These are phyloP conservation scores for Sphagnum magellanicum DNA, from an alignment of 228 moss, liverwort and hornwort genomes.

Conservation along the genomic window DNA sequence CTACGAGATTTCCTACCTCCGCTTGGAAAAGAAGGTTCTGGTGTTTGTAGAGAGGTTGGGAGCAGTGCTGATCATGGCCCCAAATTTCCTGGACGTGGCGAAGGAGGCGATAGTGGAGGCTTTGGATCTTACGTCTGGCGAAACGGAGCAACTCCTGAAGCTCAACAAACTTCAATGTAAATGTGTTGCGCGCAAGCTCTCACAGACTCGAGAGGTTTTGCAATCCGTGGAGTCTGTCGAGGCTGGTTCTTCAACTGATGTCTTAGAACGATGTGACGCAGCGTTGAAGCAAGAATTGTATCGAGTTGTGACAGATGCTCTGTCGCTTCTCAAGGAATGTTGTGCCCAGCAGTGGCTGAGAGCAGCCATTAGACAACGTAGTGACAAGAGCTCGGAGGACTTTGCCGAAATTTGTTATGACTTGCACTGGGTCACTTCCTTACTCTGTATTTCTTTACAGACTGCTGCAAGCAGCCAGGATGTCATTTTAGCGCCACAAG, in stretches of 20 bases:
- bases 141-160: neutral
- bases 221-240: too few relatives aligned
- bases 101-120: neutral
- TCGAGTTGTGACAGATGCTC: conserved; percentile 5
- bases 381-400: conserved; percentile 6
- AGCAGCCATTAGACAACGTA: conserved; percentile 8
- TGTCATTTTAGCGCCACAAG: neutral
- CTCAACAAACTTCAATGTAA: conserved; percentile 10
- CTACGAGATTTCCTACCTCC: too few relatives aligned
- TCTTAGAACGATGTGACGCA: neutral
- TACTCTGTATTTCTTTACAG: conserved; percentile 9
- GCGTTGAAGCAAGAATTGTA: conserved; percentile 3
- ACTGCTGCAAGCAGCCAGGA: neutral
- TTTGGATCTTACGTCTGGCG: neutral
- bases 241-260: too few relatives aligned
- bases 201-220: neutral
- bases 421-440: conserved; percentile 10
- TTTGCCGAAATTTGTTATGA: conserved; percentile 8
- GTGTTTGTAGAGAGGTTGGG: too few relatives aligned
- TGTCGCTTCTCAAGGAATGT: conserved; percentile 13
- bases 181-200: conserved; percentile 12
- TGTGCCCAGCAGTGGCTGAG: conserved; percentile 9
- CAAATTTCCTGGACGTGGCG: neutral
- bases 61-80: neutral
- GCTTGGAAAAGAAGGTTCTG: too few relatives aligned